Percentiles rank a stretch among this genome's conserved stretches.
Conservation (phyloP, 139 green algal species). For the Chlorella sp. region DNA sequence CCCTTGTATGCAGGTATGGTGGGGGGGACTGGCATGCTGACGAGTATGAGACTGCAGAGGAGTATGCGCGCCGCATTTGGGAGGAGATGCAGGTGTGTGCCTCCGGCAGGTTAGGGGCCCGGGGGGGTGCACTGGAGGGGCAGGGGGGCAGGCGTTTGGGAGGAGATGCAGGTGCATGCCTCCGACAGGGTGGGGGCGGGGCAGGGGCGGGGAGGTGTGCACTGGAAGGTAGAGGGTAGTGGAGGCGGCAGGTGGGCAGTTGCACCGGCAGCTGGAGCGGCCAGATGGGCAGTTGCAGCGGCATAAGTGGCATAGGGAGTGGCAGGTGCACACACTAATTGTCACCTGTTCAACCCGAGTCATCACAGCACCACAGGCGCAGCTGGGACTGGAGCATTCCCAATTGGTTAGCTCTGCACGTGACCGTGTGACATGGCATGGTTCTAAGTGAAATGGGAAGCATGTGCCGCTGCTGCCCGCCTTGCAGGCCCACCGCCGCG, state of each 20-base stretch:
- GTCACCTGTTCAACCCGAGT: neutral
- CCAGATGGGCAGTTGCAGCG: neutral
- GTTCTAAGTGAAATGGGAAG: no score
- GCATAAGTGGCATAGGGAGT: neutral
- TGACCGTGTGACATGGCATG: neutral
- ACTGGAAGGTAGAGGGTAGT: neutral
- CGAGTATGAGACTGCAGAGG: constrained; percentile 54
- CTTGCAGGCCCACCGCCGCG: neutral
- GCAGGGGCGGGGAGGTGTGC: no score
- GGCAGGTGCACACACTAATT: neutral
- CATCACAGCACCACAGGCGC: neutral
- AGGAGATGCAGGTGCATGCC: constrained; percentile 55
- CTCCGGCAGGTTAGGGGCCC: no score
- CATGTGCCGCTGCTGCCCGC: neutral
- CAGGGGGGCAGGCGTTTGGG: constrained; percentile 45
- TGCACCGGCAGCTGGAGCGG: neutral
- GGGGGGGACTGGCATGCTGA: constrained; percentile 27
- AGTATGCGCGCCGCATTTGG: constrained; percentile 62
- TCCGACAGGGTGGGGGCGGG: neutral
- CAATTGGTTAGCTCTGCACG: neutral
- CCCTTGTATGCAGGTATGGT: neutral
- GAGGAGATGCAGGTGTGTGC: constrained; percentile 54
- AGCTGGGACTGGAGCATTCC: neutral
- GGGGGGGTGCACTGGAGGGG: constrained; percentile 3
- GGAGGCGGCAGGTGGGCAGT: neutral